These are phyloP conservation scores for Gaultheria prostrata DNA, from an alignment of 148 eudicot genomes.

Conservation along the genomic window DNA sequence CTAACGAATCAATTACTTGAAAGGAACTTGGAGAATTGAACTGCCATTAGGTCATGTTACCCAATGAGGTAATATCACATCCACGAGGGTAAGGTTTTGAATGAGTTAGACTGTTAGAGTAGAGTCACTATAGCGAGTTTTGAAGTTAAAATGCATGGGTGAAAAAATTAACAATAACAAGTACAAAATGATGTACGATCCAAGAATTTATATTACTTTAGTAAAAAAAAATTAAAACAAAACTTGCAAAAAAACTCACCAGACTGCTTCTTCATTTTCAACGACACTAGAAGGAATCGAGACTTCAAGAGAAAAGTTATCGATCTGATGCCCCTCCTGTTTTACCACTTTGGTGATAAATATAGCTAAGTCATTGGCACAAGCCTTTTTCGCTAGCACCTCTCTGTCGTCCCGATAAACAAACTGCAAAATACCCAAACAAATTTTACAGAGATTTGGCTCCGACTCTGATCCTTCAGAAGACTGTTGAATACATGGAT, in stretches of 20 bases:
- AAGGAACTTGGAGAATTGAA: neutral
- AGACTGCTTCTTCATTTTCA: conserved; percentile 60
- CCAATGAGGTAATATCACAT: neutral
- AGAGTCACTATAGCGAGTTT: neutral
- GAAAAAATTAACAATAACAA: neutral
- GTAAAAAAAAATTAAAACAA: neutral
- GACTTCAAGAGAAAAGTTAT: conserved; percentile 71
- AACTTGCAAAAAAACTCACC: conserved; percentile 39
- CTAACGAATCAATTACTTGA: neutral
- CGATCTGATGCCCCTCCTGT: conserved; percentile 48
- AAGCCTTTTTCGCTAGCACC: conserved; percentile 32
- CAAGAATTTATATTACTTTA: neutral
- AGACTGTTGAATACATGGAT: conserved; percentile 12
- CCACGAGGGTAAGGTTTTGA: neutral
- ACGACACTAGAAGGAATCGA: conserved; percentile 56
- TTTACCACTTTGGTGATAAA: conserved; percentile 50
- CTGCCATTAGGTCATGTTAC: neutral
- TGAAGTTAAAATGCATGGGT: neutral
- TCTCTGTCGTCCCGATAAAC: conserved; percentile 43
- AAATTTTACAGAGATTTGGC: conserved; percentile 49
- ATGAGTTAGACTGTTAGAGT: neutral
- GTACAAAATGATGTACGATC: neutral
- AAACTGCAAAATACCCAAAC: conserved; percentile 83
- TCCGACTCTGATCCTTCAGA: conserved; percentile 22
- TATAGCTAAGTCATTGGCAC: conserved; percentile 57